phyloP scores from a whole-genome alignment of 208 protist species.

The Acanthamoeba lenticulata region DNA sequence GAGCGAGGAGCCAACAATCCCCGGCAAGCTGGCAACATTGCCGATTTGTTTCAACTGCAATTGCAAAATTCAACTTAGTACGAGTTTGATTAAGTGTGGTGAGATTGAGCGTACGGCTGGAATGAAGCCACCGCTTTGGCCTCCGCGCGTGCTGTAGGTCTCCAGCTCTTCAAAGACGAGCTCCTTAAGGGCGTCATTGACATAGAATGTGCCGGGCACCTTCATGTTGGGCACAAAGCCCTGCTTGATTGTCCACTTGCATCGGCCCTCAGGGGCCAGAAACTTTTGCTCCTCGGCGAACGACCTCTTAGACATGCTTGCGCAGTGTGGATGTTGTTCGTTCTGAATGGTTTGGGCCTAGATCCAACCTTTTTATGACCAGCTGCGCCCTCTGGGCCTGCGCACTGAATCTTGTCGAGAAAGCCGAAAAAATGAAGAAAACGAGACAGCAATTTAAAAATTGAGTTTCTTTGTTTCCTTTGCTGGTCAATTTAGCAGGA shows the following conservation, averaged over 20 bases:
- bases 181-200: constrained; percentile 82
- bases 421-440: not conserved
- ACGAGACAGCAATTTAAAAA: no score
- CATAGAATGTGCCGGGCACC: constrained; percentile 84
- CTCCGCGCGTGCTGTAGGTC: constrained; percentile 35
- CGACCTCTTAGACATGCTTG: not conserved
- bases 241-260: constrained; percentile 22
- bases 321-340: not conserved
- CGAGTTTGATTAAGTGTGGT: not conserved
- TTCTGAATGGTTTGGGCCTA: not conserved
- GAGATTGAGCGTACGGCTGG: constrained; percentile 81
- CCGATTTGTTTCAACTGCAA: constrained; percentile 86
- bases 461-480: no score
- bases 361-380: no score
- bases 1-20: constrained; percentile 89
- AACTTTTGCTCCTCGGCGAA: not conserved
- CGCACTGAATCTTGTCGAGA: not conserved
- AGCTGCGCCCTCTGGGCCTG: no score
- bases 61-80: not conserved
- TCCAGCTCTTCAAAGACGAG: constrained; percentile 88
- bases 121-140: constrained; percentile 83
- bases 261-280: not conserved
- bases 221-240: constrained; percentile 38
- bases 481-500: no score
- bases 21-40: constrained; percentile 91